phyloP scores from a whole-genome alignment of 2,329 filamentous ascomycete species.

The Alternaria longipes region DNA sequence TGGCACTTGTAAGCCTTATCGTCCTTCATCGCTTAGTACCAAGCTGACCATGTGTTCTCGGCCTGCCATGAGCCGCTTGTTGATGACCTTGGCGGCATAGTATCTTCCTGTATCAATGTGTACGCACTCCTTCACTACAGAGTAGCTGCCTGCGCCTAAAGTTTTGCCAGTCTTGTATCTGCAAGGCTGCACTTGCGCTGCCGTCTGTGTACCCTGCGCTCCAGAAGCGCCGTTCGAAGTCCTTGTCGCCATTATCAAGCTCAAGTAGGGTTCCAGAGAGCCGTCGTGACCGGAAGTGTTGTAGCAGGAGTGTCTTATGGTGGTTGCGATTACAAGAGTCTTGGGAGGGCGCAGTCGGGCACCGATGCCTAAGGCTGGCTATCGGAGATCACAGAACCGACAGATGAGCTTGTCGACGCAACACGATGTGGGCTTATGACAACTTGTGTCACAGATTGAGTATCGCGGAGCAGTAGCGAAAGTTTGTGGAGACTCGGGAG shows the following conservation, averaged over 20 bases:
- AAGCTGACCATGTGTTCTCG: constrained; percentile 90
- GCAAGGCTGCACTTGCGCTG: constrained; percentile 83
- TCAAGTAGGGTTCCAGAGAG: not conserved
- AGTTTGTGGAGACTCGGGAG: not conserved
- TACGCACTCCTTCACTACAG: constrained; percentile 97
- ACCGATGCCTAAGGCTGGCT: constrained; percentile 21
- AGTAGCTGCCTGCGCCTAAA: constrained; percentile 94
- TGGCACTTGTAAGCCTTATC: constrained; percentile 51
- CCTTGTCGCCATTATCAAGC: constrained; percentile 17
- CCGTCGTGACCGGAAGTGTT: not conserved
- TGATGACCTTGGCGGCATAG: constrained; percentile 99
- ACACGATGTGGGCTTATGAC: not conserved
- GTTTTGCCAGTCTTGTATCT: constrained; percentile 99
- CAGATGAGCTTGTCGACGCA: not conserved
- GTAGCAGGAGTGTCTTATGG: not conserved
- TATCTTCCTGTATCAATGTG: constrained; percentile 98
- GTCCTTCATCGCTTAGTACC: not conserved
- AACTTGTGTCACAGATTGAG: not conserved
- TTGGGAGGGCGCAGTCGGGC: constrained; percentile 10
- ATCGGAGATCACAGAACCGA: constrained; percentile 2
- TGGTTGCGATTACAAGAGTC: constrained; percentile 2
- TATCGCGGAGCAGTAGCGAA: constrained; percentile 2
- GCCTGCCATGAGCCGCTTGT: constrained; percentile 97
- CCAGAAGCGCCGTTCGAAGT: constrained; percentile 47
- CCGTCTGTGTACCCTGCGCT: constrained; percentile 42